Base-by-base conservation (phyloP, 108 stramenopile genomes). In the Aureococcus anophagefferens region DNA sequence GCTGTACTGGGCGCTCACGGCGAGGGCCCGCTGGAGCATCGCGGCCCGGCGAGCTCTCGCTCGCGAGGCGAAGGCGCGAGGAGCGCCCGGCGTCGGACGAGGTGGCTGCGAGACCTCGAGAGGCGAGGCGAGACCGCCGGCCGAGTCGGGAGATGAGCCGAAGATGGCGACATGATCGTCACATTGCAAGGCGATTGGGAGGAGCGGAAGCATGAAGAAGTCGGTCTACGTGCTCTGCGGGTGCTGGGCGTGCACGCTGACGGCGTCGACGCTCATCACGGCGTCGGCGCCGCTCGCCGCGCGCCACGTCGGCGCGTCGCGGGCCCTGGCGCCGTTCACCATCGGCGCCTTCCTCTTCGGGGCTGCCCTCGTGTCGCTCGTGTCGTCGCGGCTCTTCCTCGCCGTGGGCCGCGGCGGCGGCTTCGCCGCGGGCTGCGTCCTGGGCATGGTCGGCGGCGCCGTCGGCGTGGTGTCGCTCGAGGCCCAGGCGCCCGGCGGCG, bases 241-340 rank as follows among this genome's bases (percentile, higher is more conserved):
- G 17, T 59, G 51, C 51, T 59, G 51, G 51, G 51, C 51, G 17
- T 4, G 0, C 1, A 28, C 25, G 25, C 51, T 70, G 34, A 63
- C 66, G 25, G 66, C 73, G 13, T 74, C 73, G 18, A 74, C 73
- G 9, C 73, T 74, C 11, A 16, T 74, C 14, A 74, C 73, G 25
- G 5, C 73, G 30, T 14, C 33, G 5, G 67, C 66, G 0, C 73
- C 73, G 11, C 34, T 74, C 16, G 31, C 73, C 25, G 65, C 73
- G 15, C 16, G 15, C 63, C 0, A 5, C 29, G 15, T 74, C 25
- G 73, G 73, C 16, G 1, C 3, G 4, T 3, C 5, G 5, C 17
- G 32, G 21, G 14, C 73, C 14, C 0, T 46, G 30, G 73, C 73
- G 34, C 29, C 73, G 34, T 74, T 74, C 25, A 68, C 66, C 15